Percentiles rank a stretch among this genome's conserved stretches.
phyloP scores from a whole-genome alignment of 2,329 filamentous ascomycete species.

The Acephala macrosclerotiorum region DNA sequence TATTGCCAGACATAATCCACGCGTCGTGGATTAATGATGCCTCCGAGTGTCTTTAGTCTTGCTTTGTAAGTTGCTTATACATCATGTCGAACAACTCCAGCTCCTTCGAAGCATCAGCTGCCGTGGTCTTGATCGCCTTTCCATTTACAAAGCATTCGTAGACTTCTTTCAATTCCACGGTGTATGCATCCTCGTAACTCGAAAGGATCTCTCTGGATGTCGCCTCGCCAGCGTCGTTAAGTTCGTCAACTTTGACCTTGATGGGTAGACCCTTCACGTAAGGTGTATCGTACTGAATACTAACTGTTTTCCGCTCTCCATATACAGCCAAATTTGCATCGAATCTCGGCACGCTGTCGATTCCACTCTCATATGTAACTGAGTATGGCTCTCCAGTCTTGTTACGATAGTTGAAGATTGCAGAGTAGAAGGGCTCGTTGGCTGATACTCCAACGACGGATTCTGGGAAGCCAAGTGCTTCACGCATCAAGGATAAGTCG shows the following conservation, averaged over 20 bases:
- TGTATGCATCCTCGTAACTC: constrained; percentile 54
- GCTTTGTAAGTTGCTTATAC: constrained; percentile 18
- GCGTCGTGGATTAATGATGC: not conserved
- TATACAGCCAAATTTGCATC: constrained; percentile 62
- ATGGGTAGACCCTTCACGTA: constrained; percentile 62
- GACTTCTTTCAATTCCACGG: constrained; percentile 47
- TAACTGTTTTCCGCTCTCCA: constrained; percentile 59
- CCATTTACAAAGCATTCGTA: constrained; percentile 42
- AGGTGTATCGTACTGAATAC: constrained; percentile 62
- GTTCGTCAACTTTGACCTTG: constrained; percentile 51
- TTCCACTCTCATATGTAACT: constrained; percentile 63
- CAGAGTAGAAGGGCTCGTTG: constrained; percentile 51
- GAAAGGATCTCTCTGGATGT: constrained; percentile 38
- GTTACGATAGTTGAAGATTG: constrained; percentile 53
- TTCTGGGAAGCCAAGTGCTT: constrained; percentile 58
- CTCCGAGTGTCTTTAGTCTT: not conserved
- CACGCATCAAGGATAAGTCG: constrained; percentile 61
- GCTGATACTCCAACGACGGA: constrained; percentile 53
- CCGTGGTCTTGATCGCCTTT: constrained; percentile 43
- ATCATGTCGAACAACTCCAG: constrained; percentile 34
- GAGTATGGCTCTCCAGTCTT: constrained; percentile 49
- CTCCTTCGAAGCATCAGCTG: constrained; percentile 40
- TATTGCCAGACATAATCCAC: not conserved
- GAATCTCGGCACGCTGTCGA: constrained; percentile 59
- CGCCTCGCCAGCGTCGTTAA: constrained; percentile 50